A percentile compares a stretch with the other conserved stretches of the same genome.
These are phyloP conservation scores for Huntiella bhutanensis DNA, from an alignment of 2,329 filamentous ascomycete genomes.

Conservation along the genomic window DNA sequence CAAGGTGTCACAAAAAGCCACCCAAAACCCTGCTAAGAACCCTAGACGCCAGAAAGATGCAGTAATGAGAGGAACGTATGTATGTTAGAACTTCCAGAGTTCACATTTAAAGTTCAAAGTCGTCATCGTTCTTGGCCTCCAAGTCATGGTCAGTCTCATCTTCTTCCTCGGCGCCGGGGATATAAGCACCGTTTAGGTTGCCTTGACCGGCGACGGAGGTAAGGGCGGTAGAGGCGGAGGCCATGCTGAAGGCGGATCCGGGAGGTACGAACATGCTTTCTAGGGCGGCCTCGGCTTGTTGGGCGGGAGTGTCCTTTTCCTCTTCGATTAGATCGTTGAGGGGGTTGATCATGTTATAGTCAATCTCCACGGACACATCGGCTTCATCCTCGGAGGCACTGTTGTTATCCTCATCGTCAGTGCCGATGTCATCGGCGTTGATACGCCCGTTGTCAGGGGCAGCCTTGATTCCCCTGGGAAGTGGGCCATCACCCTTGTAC, in stretches of 20 bases:
- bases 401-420: constrained; percentile 1
- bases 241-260: neutral
- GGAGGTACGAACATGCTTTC: neutral
- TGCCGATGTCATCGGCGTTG: neutral
- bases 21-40: too few species aligned
- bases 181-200: too few species aligned
- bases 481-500: constrained; percentile 6
- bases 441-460: constrained; percentile 3
- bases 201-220: too few species aligned
- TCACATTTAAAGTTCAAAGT: constrained; percentile 1
- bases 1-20: too few species aligned
- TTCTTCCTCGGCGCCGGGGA: neutral
- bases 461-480: neutral
- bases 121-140: neutral
- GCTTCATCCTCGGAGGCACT: constrained; percentile 1
- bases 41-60: too few species aligned
- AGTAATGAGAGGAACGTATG: too few species aligned
- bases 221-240: too few species aligned
- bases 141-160: neutral
- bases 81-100: neutral
- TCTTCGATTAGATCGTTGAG: neutral
- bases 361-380: neutral
- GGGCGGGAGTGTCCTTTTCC: neutral
- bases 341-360: neutral
- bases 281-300: neutral